These are phyloP conservation scores for Torrubiella hemipterigena DNA, from an alignment of 2,329 filamentous ascomycete genomes.

Conservation along the genomic window DNA sequence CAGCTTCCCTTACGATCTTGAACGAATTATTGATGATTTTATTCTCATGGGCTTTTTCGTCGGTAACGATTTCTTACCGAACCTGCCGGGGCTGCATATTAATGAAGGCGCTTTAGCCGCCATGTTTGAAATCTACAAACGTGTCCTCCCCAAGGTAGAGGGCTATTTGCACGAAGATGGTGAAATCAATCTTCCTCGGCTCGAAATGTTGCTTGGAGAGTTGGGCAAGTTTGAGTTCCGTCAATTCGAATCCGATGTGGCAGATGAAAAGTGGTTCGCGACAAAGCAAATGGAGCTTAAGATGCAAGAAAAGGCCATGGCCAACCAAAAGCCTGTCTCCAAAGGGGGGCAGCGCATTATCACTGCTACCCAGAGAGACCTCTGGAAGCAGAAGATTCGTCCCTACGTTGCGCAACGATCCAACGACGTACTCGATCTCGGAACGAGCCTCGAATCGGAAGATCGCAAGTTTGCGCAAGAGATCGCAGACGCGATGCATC, in stretches of 20 bases:
- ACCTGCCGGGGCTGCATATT: constrained; percentile 91
- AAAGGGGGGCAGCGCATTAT: constrained; percentile 56
- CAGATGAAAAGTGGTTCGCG: constrained; percentile 85
- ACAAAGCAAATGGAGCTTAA: constrained; percentile 59
- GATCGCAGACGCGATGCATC: constrained; percentile 52
- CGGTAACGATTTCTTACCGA: constrained; percentile 97
- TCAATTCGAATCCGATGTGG: constrained; percentile 85
- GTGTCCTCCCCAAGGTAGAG: constrained; percentile 71
- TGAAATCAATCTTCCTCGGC: constrained; percentile 73
- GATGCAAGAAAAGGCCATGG: constrained; percentile 45
- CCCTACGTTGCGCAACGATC: constrained; percentile 66
- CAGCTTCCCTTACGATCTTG: constrained; percentile 78
- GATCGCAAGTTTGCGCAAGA: constrained; percentile 93
- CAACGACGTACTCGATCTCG: constrained; percentile 57
- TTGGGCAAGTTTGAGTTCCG: constrained; percentile 79
- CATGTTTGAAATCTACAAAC: constrained; percentile 97
- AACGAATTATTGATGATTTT: constrained; percentile 96
- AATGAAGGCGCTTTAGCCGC: constrained; percentile 93
- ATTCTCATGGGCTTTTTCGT: constrained; percentile 99
- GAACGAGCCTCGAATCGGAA: constrained; percentile 59
- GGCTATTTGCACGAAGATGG: constrained; percentile 96
- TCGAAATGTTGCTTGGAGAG: constrained; percentile 69
- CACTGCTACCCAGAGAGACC: constrained; percentile 65
- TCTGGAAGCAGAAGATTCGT: constrained; percentile 72
- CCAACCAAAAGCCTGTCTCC: constrained; percentile 36